Evolutionary conservation across 306 rosid species (phyloP).

Genomic region (Medicago lupulina): DNA sequence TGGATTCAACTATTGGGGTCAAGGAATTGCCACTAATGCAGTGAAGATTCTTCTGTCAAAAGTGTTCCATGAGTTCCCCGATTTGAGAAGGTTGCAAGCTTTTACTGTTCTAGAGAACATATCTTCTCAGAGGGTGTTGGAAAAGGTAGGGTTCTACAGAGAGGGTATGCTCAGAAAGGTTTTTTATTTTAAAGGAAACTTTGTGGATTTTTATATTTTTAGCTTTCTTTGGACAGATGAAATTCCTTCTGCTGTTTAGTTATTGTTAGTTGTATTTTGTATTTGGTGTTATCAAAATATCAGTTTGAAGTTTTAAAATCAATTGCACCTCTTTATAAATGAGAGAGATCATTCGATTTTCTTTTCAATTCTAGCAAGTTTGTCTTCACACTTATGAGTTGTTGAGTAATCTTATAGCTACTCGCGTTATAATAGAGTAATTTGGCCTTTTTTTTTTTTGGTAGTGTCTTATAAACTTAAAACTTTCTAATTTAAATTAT

Average conservation of each 20-base stretch:
- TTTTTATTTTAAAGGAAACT: constrained; percentile 40
- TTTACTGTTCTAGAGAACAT: constrained; percentile 43
- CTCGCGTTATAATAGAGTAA: no score
- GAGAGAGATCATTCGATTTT: no score
- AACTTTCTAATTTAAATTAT: no score
- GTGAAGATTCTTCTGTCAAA: constrained; percentile 50
- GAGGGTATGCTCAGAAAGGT: constrained; percentile 66
- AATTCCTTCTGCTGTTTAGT: background rate
- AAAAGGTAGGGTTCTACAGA: constrained; percentile 61
- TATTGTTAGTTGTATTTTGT: no score
- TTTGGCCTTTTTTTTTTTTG: no score
- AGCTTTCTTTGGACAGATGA: constrained; percentile 50
- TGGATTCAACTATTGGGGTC: constrained; percentile 55
- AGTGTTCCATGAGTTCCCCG: constrained; percentile 54
- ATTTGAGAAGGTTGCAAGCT: constrained; percentile 62
- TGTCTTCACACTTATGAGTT: no score
- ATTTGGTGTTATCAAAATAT: no score
- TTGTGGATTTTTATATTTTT: constrained; percentile 49
- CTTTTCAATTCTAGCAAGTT: no score
- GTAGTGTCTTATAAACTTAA: no score
- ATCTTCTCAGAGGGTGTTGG: constrained; percentile 39
- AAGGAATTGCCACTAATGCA: constrained; percentile 61
- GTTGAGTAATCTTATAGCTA: no score
- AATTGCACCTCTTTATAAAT: no score
- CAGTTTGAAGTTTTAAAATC: no score